These are phyloP conservation scores for Lentithecium fluviatile DNA, from an alignment of 495 filamentous ascomycete species.

Conservation along the genomic window DNA sequence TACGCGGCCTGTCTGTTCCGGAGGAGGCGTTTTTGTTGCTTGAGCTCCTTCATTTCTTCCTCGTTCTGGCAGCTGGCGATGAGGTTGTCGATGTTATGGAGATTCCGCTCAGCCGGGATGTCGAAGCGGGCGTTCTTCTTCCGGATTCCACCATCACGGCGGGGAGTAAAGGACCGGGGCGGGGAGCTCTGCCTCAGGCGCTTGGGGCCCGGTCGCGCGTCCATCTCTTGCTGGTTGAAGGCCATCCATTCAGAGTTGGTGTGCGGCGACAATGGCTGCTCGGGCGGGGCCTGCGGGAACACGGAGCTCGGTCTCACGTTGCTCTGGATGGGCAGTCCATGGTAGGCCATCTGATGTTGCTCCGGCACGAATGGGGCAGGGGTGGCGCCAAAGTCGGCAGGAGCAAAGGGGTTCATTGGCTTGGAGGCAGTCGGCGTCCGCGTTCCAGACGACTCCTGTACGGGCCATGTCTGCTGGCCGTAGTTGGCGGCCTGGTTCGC, in stretches of 20 bases:
- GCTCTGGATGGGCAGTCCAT: constrained; percentile 36
- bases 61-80: constrained; percentile 88
- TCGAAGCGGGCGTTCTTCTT: constrained; percentile 99
- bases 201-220: constrained; percentile 64
- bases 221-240: constrained; percentile 48
- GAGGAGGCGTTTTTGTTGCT: constrained; percentile 94
- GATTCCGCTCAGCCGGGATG: constrained; percentile 88
- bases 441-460: constrained; percentile 40
- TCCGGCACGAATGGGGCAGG: constrained; percentile 49
- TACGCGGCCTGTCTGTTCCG: constrained; percentile 96
- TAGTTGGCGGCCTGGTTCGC: constrained; percentile 46
- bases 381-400: constrained; percentile 43
- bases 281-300: constrained; percentile 42
- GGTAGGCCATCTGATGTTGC: constrained; percentile 38
- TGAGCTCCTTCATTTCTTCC: constrained; percentile 94
- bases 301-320: constrained; percentile 38
- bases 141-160: constrained; percentile 91
- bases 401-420: constrained; percentile 40
- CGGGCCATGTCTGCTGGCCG: constrained; percentile 46
- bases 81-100: constrained; percentile 91
- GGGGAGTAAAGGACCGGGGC: constrained; percentile 76
- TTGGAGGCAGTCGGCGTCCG: constrained; percentile 45
- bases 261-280: constrained; percentile 60
- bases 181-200: constrained; percentile 70
- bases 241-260: constrained; percentile 62